Base-by-base conservation (phyloP, 2,329 filamentous ascomycete species). In the Allantophomopsis lycopodina region DNA sequence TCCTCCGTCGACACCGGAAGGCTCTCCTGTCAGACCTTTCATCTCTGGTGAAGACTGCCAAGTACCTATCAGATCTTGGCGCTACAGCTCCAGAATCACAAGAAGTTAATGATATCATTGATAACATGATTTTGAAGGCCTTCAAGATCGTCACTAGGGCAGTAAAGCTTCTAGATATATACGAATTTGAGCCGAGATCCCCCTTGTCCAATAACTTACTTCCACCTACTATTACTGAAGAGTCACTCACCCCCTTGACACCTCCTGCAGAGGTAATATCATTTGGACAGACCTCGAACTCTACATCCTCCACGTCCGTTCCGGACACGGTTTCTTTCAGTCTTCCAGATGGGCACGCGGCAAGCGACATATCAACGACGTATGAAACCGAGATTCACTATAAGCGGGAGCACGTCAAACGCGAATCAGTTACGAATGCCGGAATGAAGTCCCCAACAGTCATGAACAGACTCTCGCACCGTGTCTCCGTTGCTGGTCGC, bases 131-230 rank as follows among this genome's bases (percentile, higher is more conserved):
- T 17, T 64, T 94, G 39, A 91, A 88, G 58, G 88, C 88, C 0
- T 96, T 94, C 65, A 87, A 83, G 55, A 87, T 96, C 39, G 83
- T 94, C n/a, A 89, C 80, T 36, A 79, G 89, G 51, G 87, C 84
- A 12, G 86, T 95, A 18, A 73, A 81, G 35, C 96, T 98, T 53
- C 69, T 94, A 33, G 91, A 98, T 50, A 71, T 89, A 2, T 79
- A 91, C 63, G 79, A 83, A 31, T 82, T 76, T 13, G 73, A 79
- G 49, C 60, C 66, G 36, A 63, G 64, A 42, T 55, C 61, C 32
- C 63, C 68, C 40, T 64, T 64, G 7, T 64, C 63, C 21, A 55
- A 73, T 31, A 67, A 78, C 23, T 69, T 70, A n/a, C 61, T 73
- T 35, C 72, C 79, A 69, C 66, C 69, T 28, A 73, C 74, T 0